Evolutionary conservation across 164 flowering plant species (phyloP), one percentile per base, ranked within the genome.

Genomic region (Hamamelis virginiana): DNA sequence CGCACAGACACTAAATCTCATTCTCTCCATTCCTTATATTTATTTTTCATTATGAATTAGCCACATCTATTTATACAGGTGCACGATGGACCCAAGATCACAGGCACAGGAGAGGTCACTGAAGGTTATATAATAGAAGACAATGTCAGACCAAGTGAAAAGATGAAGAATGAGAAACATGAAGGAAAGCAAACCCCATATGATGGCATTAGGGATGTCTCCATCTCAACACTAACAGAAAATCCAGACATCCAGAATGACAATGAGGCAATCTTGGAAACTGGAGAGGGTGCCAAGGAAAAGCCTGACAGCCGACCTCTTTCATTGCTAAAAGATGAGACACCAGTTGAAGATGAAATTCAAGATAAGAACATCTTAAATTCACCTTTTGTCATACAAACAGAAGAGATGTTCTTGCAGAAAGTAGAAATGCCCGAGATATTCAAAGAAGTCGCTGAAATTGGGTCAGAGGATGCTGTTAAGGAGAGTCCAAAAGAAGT

Each of bases 131-230:
- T 33, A 2, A 2, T 33, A 33, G 41, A 33, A 33, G 6, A 6
- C 41, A 33, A 70, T 61, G 44, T 38, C 25, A 22, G n/a, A 28
- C 27, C 26, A 64, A 69, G 27, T 57, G 77, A 74, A 70, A 64
- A 64, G 11, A 67, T 13, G 48, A 69, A 27, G 15, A 11, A 51
- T 33, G 73, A 65, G 22, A 67, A 65, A 64, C 27, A 53, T 14
- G 68, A 51, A 46, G 73, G 43, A 72, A 72, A 72, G 15, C 28
- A 69, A 28, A 46, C 18, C 67, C 59, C 45, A 15, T 12, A 44
- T 47, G 65, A 70, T 16, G 65, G 46, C 45, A 26, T 16, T 19
- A 56, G n/a, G 67, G 75, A 59, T 58, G 27, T 3, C 41, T 28
- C 64, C 38, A 45, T 52, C 16, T 56, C 69, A 44, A 55, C 14